phyloP scores from a whole-genome alignment of 768 basidiomycete species.

The Lepiota venenata region DNA sequence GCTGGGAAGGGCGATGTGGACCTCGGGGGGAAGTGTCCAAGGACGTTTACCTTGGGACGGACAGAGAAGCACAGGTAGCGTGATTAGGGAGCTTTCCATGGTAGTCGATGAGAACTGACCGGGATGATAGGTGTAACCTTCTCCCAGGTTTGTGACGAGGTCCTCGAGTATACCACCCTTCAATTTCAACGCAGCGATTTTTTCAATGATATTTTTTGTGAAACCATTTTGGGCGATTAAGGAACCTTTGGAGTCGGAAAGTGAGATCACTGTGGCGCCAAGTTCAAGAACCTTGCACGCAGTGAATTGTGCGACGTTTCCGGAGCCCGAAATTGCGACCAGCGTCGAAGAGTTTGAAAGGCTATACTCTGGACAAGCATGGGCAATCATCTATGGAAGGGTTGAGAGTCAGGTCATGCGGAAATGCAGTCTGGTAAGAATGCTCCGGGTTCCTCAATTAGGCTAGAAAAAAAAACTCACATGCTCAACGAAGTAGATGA shows the following conservation, averaged over 20 bases:
- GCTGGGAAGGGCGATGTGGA: constrained; percentile 67
- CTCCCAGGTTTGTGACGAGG: constrained; percentile 22
- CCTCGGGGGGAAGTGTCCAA: constrained; percentile 61
- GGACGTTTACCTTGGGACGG: constrained; percentile 45
- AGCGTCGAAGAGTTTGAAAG: constrained; percentile 41
- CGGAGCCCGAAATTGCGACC: constrained; percentile 61
- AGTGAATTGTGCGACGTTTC: constrained; percentile 75
- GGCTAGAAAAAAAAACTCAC: constrained; percentile 33
- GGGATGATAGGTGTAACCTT: constrained; percentile 47
- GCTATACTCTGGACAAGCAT: constrained; percentile 54
- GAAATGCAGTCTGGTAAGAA: too few relatives aligned
- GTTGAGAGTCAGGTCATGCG: too few relatives aligned
- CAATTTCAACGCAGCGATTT: constrained; percentile 52
- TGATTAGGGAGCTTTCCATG: not conserved
- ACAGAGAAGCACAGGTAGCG: not conserved
- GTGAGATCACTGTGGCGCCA: constrained; percentile 65
- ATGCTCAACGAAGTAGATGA: constrained; percentile 75
- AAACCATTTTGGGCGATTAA: constrained; percentile 58
- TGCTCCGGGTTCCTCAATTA: not conserved
- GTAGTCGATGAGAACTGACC: constrained; percentile 20
- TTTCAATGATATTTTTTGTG: constrained; percentile 50
- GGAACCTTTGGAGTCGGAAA: constrained; percentile 74
- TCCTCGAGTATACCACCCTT: constrained; percentile 45
- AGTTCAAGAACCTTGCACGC: constrained; percentile 77
- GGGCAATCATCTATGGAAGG: constrained; percentile 48